Conservation (phyloP, 352 stramenopile species). For the Nothophytophthora sp. region DNA sequence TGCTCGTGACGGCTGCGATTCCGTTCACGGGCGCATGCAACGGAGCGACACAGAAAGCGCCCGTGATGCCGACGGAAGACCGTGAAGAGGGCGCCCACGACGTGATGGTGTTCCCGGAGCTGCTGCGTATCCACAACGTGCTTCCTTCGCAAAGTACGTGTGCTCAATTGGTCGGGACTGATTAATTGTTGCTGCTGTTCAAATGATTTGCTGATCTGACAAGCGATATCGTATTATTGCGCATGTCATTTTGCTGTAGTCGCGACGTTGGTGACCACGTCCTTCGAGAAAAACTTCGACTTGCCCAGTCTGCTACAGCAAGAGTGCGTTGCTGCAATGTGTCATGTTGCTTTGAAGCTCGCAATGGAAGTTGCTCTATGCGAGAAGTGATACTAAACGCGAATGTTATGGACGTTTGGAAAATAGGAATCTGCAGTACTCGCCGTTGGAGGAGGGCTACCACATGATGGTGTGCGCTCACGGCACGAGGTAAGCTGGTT, state of each 20-base stretch:
- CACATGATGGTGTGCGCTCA: conserved; percentile 80
- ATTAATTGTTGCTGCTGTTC: too few species aligned
- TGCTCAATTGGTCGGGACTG: too few species aligned
- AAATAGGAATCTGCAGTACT: conserved; percentile 41
- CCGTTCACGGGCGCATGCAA: conserved; percentile 31
- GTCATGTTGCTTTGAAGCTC: background rate
- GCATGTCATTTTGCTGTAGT: conserved; percentile 22
- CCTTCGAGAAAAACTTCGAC: conserved; percentile 32
- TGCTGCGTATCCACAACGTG: conserved; percentile 58
- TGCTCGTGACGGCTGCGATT: conserved; percentile 55
- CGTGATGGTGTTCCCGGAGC: conserved; percentile 72
- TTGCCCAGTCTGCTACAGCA: conserved; percentile 30
- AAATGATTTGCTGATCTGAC: background rate
- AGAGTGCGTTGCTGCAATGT: conserved; percentile 23
- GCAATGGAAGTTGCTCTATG: background rate
- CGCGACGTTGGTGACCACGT: conserved; percentile 29
- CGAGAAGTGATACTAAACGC: background rate
- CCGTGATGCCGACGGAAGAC: background rate
- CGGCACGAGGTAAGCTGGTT: conserved; percentile 20
- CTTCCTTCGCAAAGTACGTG: conserved; percentile 41
- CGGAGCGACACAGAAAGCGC: background rate
- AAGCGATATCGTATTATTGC: background rate
- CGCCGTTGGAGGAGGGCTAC: conserved; percentile 34
- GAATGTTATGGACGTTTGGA: background rate
- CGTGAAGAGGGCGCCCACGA: conserved; percentile 40